Conservation (phyloP, 257 asterid genomes). For the Nicotiana undulata region DNA sequence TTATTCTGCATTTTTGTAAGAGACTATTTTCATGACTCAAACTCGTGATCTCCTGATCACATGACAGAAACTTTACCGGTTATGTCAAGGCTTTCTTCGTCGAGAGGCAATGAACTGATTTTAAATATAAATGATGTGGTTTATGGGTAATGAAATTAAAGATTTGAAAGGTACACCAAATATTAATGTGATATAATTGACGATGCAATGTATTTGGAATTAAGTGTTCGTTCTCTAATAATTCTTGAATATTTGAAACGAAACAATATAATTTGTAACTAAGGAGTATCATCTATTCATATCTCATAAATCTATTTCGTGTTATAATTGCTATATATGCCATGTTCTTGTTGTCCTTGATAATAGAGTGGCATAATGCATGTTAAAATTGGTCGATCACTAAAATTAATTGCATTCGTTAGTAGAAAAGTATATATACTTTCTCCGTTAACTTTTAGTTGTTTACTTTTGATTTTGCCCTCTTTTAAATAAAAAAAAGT, state of each 20-base stretch:
- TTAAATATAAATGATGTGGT: neutral
- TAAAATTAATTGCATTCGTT: no score
- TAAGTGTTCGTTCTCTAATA: neutral
- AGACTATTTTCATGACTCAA: no score
- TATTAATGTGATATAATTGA: neutral
- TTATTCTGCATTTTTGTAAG: no score
- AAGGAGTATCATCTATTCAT: neutral
- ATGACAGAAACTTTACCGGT: no score
- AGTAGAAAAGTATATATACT: no score
- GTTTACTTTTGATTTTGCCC: no score
- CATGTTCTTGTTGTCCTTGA: neutral
- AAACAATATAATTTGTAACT: neutral
- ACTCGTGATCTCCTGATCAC: no score
- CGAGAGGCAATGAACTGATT: neutral
- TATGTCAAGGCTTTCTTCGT: no score
- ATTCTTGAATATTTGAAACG: neutral
- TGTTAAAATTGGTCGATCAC: no score
- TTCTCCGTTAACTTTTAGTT: no score
- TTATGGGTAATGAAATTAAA: neutral
- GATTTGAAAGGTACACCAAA: neutral
- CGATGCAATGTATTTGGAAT: neutral
- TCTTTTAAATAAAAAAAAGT: no score
- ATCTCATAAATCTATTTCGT: neutral
- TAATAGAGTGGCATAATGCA: neutral
- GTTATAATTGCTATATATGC: neutral